Base-by-base conservation (phyloP, 108 stramenopile species). In the Cyclotella kingstonii region DNA sequence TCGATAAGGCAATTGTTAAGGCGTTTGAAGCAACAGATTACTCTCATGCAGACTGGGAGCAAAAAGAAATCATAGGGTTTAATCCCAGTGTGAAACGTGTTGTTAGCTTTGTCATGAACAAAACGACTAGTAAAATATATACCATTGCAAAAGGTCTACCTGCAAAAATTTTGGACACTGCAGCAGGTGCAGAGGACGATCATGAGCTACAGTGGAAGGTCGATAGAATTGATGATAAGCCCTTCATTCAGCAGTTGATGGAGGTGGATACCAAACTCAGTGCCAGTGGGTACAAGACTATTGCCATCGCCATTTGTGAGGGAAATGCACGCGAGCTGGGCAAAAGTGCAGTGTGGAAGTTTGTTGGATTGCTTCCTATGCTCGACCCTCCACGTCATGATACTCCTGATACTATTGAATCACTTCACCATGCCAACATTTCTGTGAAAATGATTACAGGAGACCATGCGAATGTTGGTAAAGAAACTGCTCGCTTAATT, bases 381-480 rank as follows among this genome's bases (percentile, higher is more conserved):
- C 55, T 92, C 8, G 90, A 92, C 59, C 90, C 90, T 3, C 90
- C 90, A 12, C 82, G 90, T 34, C 70, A 69, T 28, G 91, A 93
- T 54, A 93, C 91, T 54, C 63, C 68, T 15, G 76, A 68, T 23
- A 89, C 87, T 15, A 86, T 93, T 43, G 73, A 76, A 39, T 82
- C 79, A 7, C 73, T 85, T 14, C 78, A 78, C 38, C 78, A 73
- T 38, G 81, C 82, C 35, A 89, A 89, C 54, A 78, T 93, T 31
- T 72, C 65, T 6, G 86, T 93, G 29, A 93, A 93, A 56, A 93
- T 93, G 91, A 88, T 93, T 23, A 93, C 91, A 14, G 91, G 91
- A 22, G 91, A 93, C 47, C 88, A 89, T 47, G 69, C 46, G n/a
- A 83, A 80, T 39, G 79, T 83, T 49, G 82, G 78, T 11, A 77